phyloP scores from a whole-genome alignment of 352 stramenopile genomes.

The Chrysophaeum taylorii region DNA sequence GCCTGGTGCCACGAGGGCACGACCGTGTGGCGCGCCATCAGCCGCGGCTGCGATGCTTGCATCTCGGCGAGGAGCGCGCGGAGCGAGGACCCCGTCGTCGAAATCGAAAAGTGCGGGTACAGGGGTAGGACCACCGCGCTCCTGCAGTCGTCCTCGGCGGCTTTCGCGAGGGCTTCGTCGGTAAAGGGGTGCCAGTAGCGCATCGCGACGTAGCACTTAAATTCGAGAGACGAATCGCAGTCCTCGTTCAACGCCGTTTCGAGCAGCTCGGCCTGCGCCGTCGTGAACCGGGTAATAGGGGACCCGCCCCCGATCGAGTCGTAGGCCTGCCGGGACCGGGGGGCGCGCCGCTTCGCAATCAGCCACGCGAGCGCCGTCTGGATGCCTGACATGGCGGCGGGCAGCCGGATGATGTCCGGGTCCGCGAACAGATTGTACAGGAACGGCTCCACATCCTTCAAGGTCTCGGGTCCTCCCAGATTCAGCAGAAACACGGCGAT shows the following conservation, averaged over 20 bases:
- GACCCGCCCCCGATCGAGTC: slow-evolving; percentile 89
- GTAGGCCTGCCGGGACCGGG: slow-evolving; percentile 87
- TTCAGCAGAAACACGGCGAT: slow-evolving; percentile 86
- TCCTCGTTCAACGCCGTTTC: slow-evolving; percentile 71
- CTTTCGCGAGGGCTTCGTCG: slow-evolving; percentile 84
- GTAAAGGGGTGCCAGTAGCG: slow-evolving; percentile 95
- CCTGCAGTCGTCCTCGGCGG: slow-evolving; percentile 82
- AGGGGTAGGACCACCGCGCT: slow-evolving; percentile 92
- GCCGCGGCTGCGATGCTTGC: slow-evolving; percentile 43
- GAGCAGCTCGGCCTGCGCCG: slow-evolving; percentile 80
- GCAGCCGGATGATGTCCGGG: slow-evolving; percentile 96
- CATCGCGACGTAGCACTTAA: slow-evolving; percentile 89
- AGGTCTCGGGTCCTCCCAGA: slow-evolving; percentile 86
- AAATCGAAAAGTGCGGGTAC: slow-evolving; percentile 97
- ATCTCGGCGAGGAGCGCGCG: slow-evolving; percentile 72
- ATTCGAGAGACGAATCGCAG: slow-evolving; percentile 67
- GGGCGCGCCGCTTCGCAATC: slow-evolving; percentile 71
- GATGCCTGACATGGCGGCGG: slow-evolving; percentile 66
- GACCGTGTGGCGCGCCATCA: slow-evolving; percentile 55
- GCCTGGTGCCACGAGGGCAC: slow-evolving; percentile 83
- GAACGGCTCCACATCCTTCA: slow-evolving; percentile 71
- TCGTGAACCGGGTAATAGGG: slow-evolving; percentile 93
- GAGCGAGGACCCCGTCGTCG: slow-evolving; percentile 87
- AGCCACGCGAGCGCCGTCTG: slow-evolving; percentile 53
- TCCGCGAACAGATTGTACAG: slow-evolving; percentile 94